Conservation (phyloP, 2,329 filamentous ascomycete genomes). For the Monilinia laxa region DNA sequence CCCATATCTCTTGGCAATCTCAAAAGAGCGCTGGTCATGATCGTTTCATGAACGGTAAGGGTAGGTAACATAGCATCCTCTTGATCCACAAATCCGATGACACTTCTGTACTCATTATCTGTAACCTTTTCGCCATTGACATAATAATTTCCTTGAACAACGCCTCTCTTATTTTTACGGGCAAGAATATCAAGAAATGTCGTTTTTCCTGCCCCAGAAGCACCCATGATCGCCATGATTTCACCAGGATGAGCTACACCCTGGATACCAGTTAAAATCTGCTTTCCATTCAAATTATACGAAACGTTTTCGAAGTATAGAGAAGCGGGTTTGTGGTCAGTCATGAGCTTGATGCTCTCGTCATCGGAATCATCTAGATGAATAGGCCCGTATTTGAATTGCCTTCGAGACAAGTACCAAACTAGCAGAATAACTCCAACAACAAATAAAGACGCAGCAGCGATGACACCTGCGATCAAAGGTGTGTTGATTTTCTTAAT, state of each 20-base stretch:
- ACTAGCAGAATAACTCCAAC: conserved; percentile 79
- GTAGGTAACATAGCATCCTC: conserved; percentile 97
- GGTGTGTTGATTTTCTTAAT: conserved; percentile 97
- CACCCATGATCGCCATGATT: conserved; percentile 95
- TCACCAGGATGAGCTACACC: conserved; percentile 94
- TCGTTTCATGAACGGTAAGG: conserved; percentile 95
- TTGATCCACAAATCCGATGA: conserved; percentile 96
- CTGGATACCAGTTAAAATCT: conserved; percentile 76
- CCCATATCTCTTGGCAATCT: conserved; percentile 93
- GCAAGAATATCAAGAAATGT: conserved; percentile 95
- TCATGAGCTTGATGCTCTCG: conserved; percentile 80
- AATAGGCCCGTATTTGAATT: conserved; percentile 68
- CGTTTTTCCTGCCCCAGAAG: conserved; percentile 95
- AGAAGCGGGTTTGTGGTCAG: conserved; percentile 86
- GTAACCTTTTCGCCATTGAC: conserved; percentile 89
- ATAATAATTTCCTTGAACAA: conserved; percentile 76
- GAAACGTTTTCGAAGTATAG: conserved; percentile 85
- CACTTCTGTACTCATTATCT: conserved; percentile 82
- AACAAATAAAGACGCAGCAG: conserved; percentile 79
- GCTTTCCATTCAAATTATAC: conserved; percentile 83
- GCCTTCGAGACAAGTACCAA: conserved; percentile 85
- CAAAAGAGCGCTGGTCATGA: conserved; percentile 87
- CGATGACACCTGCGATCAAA: conserved; percentile 90
- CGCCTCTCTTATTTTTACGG: conserved; percentile 91
- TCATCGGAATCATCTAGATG: conserved; percentile 87